phyloP scores from a whole-genome alignment of 345 rosid genomes.

The Erysimum cheiranthoides region DNA sequence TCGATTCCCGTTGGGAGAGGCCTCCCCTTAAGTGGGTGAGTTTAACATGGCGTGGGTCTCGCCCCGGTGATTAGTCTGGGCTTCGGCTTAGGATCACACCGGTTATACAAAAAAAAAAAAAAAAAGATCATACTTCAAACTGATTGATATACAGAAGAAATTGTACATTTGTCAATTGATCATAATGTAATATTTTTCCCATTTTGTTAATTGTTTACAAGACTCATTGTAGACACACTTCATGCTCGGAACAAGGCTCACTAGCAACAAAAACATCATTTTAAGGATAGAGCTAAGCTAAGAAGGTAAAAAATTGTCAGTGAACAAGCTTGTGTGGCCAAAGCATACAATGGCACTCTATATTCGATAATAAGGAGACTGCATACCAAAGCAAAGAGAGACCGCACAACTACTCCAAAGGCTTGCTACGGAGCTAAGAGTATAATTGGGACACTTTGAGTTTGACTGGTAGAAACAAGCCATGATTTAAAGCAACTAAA shows the following conservation, averaged over 20 bases:
- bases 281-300: background rate
- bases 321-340: conserved; percentile 1
- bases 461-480: background rate
- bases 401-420: background rate
- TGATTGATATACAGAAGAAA: conserved; percentile 3
- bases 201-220: too few relatives aligned
- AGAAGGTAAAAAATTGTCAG: background rate
- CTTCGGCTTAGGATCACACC: too few relatives aligned
- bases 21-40: too few relatives aligned
- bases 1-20: too few relatives aligned
- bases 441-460: background rate
- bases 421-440: conserved; percentile 1
- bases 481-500: background rate
- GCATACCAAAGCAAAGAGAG: background rate
- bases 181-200: too few relatives aligned
- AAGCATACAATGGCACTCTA: background rate
- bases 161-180: conserved; percentile 23
- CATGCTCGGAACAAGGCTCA: too few relatives aligned
- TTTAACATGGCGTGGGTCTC: too few relatives aligned
- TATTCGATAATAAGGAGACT: background rate
- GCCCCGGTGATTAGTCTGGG: too few relatives aligned
- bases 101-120: too few relatives aligned
- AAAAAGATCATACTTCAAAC: conserved; percentile 11
- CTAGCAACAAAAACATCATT: conserved; percentile 34
- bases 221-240: too few relatives aligned